These are phyloP conservation scores for Ogataea angusta DNA, from an alignment of 805 yeast species.

Conservation along the genomic window DNA sequence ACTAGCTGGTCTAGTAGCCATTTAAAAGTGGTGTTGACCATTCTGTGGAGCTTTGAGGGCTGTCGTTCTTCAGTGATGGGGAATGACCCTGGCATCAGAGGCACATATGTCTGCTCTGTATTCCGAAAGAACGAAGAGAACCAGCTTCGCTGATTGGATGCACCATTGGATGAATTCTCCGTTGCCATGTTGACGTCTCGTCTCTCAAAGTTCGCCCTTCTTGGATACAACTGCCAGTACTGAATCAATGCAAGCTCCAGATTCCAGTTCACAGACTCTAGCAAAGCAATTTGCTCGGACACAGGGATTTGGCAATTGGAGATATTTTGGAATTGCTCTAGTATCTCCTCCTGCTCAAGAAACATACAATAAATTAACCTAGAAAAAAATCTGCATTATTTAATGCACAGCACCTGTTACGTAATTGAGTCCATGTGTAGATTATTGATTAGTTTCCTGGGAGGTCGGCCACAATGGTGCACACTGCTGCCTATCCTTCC, in stretches of 20 bases:
- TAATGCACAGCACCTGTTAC: background rate
- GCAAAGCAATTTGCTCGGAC: conserved; percentile 18
- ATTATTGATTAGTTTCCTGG: background rate
- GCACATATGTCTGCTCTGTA: conserved; percentile 4
- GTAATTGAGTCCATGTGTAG: background rate
- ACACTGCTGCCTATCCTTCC: background rate
- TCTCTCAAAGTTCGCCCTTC: conserved; percentile 12
- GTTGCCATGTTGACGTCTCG: conserved; percentile 11
- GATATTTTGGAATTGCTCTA: conserved; percentile 21
- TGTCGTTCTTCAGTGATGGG: conserved; percentile 15
- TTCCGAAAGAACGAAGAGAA: conserved; percentile 1
- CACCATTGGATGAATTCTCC: background rate
- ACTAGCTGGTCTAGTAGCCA: conserved; percentile 14
- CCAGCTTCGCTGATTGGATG: conserved; percentile 1
- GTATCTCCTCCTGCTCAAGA: conserved; percentile 17
- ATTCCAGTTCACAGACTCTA: conserved; percentile 27
- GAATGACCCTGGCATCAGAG: conserved; percentile 25
- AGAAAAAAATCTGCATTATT: background rate
- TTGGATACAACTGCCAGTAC: conserved; percentile 24
- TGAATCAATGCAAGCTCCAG: conserved; percentile 25
- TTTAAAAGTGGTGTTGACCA: conserved; percentile 13
- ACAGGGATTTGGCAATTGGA: conserved; percentile 15
- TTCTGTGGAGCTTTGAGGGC: conserved; percentile 24
- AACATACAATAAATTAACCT: background rate
- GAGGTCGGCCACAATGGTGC: background rate